Evolutionary conservation across 192 early-diverging fungal species (phyloP).

Genomic region (Gryganskiella cystojenkinii): DNA sequence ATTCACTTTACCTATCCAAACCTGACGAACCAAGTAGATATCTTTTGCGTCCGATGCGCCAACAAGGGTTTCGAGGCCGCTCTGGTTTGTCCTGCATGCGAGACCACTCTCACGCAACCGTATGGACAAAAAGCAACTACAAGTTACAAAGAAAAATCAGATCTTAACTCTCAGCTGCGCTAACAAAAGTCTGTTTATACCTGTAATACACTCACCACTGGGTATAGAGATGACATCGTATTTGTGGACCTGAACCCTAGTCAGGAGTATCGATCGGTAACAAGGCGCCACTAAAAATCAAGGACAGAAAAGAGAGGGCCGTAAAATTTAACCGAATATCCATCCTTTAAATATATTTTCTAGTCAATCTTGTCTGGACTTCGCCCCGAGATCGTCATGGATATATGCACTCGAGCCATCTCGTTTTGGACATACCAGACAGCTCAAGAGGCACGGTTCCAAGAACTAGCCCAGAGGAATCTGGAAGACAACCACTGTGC

Average conservation of each 20-base stretch:
- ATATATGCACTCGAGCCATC: slow-evolving; percentile 71
- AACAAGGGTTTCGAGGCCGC: slow-evolving; percentile 58
- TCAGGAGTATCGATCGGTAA: slow-evolving; percentile 73
- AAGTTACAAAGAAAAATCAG: neutral
- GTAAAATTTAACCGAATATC: neutral
- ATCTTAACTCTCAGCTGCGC: too few relatives aligned
- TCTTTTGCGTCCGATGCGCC: slow-evolving; percentile 75
- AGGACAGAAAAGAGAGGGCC: too few relatives aligned
- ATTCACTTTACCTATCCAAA: too few relatives aligned
- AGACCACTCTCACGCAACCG: slow-evolving; percentile 61
- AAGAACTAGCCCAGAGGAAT: slow-evolving; percentile 48
- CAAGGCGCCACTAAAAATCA: neutral
- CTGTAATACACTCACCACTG: neutral
- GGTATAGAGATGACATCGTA: slow-evolving; percentile 63
- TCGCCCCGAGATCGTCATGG: slow-evolving; percentile 68
- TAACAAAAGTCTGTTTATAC: neutral
- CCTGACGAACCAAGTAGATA: too few relatives aligned
- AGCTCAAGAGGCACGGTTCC: slow-evolving; percentile 63
- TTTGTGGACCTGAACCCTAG: slow-evolving; percentile 65
- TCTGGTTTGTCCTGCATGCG: slow-evolving; percentile 72
- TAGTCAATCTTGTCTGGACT: slow-evolving; percentile 70
- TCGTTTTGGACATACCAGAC: slow-evolving; percentile 76
- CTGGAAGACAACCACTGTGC: slow-evolving; percentile 47
- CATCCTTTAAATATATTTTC: too few relatives aligned
- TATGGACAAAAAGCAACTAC: too few relatives aligned